Evolutionary conservation across 768 basidiomycete species (phyloP), one percentile per base, ranked within the genome.

Genomic region (Boletus subcaerulescens): DNA sequence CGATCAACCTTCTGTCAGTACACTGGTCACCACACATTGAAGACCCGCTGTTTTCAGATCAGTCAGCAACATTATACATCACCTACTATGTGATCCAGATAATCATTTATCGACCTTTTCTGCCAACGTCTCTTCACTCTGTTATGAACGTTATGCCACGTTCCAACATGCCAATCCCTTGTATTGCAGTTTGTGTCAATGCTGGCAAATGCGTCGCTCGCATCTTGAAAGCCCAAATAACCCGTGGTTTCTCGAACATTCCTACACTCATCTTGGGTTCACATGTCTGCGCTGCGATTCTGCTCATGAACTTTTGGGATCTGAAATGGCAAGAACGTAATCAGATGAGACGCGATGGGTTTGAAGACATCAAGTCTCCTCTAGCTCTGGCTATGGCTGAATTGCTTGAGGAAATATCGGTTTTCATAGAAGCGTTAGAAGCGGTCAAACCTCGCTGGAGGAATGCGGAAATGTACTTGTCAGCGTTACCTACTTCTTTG

Each of bases 91-190:
- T 83, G 40, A 73, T 74, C 33, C 79, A 82, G 65, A 87, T 91
- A 65, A 71, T 88, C 49, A 77, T 91, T 31, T 84, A 88, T 65
- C 81, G 89, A 31, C 83, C 86, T 2, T 87, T 87, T 69, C 80
- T 88, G 38, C 79, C 78, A 17, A 65, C 73, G 7, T 74, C 74
- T 18, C 54, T 71, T 29, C 60, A 67, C 39, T 67, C 64, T 13
- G 59, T 60, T 41, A 40, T 52, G 14, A 57, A 60, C 52, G 55
- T 63, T 17, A 52, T 61, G 17, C 67, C 68, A n/a, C 66, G 62
- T 57, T 56, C 62, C 40, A 66, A 60, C 45, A 70, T 66, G 70
- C 72, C 62, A 31, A 78, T 76, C 47, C 85, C 77, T n/a, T 82
- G 82, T 39, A 73, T 84, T 39, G 76, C 76, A 15, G 76, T 81